Conservation (phyloP, 164 flowering plant genomes). For the Pachysandra terminalis region DNA sequence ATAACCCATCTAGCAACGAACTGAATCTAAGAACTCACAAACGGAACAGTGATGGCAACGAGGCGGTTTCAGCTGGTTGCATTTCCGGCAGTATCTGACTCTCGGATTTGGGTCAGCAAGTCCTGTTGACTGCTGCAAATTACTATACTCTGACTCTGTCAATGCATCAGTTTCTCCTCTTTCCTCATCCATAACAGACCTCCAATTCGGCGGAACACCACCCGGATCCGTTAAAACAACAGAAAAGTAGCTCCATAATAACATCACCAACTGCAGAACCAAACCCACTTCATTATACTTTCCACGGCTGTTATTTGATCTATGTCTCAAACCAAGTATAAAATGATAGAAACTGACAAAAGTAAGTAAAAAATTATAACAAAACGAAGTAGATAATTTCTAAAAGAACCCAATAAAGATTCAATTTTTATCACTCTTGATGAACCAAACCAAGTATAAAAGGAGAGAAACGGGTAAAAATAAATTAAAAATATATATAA, state of each 20-base stretch:
- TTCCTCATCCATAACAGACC: constrained; percentile 81
- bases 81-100: constrained; percentile 79
- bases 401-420: too few relatives aligned
- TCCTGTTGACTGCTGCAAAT: constrained; percentile 10
- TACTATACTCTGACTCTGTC: constrained; percentile 47
- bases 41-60: constrained; percentile 99
- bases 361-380: too few relatives aligned
- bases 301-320: neutral
- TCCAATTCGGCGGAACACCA: constrained; percentile 87
- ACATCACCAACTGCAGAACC: constrained; percentile 78
- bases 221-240: constrained; percentile 98
- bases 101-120: constrained; percentile 43
- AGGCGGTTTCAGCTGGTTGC: constrained; percentile 92
- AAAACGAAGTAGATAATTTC: too few relatives aligned
- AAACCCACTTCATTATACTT: neutral
- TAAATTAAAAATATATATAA: too few relatives aligned
- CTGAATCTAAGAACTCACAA: constrained; percentile 50
- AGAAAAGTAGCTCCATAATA: constrained; percentile 94
- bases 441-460: too few relatives aligned
- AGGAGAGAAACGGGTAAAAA: too few relatives aligned
- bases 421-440: too few relatives aligned
- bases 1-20: neutral
- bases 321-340: too few relatives aligned
- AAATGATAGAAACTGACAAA: neutral
- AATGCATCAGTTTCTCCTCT: constrained; percentile 76